These are phyloP conservation scores for Plasmopara viticola DNA, from an alignment of 352 stramenopile genomes.

Conservation along the genomic window DNA sequence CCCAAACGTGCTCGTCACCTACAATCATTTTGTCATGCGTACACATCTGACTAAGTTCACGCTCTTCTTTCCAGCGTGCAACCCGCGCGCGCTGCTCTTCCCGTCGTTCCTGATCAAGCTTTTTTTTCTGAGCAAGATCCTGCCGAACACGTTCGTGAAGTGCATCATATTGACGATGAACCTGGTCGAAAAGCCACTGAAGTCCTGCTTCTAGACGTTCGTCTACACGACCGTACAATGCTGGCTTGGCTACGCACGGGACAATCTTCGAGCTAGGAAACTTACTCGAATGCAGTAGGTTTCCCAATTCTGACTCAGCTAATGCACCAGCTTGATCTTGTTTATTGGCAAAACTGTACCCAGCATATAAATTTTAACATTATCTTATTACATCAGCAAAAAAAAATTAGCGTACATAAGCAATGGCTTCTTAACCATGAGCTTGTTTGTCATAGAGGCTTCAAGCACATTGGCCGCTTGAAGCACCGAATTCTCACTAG, in stretches of 20 bases:
- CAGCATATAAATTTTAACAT: not conserved
- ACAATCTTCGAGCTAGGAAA: slow-evolving; percentile 41
- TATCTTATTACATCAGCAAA: not conserved
- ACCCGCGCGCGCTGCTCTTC: slow-evolving; percentile 60
- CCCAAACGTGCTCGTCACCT: slow-evolving; percentile 4
- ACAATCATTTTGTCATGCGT: slow-evolving; percentile 39
- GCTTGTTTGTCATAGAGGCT: slow-evolving; percentile 44
- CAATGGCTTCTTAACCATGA: slow-evolving; percentile 57
- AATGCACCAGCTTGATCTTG: slow-evolving; percentile 39
- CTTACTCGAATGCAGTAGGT: slow-evolving; percentile 31
- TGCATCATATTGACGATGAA: slow-evolving; percentile 42
- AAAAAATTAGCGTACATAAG: slow-evolving; percentile 42
- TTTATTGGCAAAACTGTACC: slow-evolving; percentile 80
- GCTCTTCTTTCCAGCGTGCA: slow-evolving; percentile 66
- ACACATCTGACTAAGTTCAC: slow-evolving; percentile 54
- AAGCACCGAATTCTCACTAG: slow-evolving; percentile 35
- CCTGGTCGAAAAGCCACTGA: slow-evolving; percentile 63
- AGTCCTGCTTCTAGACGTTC: slow-evolving; percentile 58
- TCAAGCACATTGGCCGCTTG: slow-evolving; percentile 45
- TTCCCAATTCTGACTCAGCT: slow-evolving; percentile 30
- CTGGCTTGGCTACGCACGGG: slow-evolving; percentile 56
- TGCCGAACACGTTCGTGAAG: slow-evolving; percentile 42
- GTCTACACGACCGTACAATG: slow-evolving; percentile 47
- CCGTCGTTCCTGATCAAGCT: slow-evolving; percentile 43
- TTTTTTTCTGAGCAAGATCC: slow-evolving; percentile 54